Evolutionary conservation across 306 rosid genomes (phyloP), one percentile per base, ranked within the genome.

Genomic region (Malus sylvestris): DNA sequence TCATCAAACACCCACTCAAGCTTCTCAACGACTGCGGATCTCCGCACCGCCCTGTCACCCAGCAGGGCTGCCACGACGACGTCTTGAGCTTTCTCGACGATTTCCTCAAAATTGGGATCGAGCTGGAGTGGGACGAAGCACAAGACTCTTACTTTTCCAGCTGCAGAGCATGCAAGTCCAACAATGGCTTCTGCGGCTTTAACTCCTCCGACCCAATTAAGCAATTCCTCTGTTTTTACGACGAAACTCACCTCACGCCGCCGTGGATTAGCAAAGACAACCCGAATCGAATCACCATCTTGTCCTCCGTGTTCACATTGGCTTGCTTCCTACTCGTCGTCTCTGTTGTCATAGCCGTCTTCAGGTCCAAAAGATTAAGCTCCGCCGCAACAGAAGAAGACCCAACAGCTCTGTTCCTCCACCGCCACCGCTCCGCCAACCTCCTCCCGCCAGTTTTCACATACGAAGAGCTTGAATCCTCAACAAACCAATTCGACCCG

Each of bases 391-490:
- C 62, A 3, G 92, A 84, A 46, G 97, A 89, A 71, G 97, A 92
- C 79, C 97, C 97, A 1, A 86, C 92, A 15, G 38, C 93, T 1
- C 71, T 81, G 25, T 95, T 92, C 76, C 99, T 95, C 82, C 94
- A 82, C 40, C 87, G 86, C 68, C 92, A 95, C 64, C 93, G 96
- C 27, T 81, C 90, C 0, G 84, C 93, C 0, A 80, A 84, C 74
- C 93, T 89, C 38, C 92, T 92, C 19, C 99, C 99, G 2, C 99
- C 97, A 1, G 96, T 88, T 0, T 92, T 90, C 86, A 70, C 97
- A 73, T 95, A 81, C 83, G 99, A 95, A 6, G 97, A 95, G 76
- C 67, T 95, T 0, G 88, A 86, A 51, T 6, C 76, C 18, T 87
- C 99, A 2, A 92, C 99, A 3, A 89, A 95, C 81, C 62, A 78